Evolutionary conservation across 768 basidiomycete species (phyloP), one percentile per base, ranked within the genome.

Genomic region (Cubamyces sp.): DNA sequence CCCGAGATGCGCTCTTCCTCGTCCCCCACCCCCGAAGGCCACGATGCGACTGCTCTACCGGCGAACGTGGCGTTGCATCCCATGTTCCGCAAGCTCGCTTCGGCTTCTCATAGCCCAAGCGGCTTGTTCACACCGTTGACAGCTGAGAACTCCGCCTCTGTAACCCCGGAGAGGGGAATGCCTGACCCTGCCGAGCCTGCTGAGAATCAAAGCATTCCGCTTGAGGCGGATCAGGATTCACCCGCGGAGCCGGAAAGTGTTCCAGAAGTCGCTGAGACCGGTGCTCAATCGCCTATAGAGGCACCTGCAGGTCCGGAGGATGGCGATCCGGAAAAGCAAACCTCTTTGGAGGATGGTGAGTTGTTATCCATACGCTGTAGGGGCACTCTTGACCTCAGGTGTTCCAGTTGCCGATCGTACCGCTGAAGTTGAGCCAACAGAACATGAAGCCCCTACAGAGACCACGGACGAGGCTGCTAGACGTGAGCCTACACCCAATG

Each of bases 81-180:
- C 1, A 2, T 60, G 16, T 52, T 64, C 58, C 54, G 54, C 16
- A 60, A 60, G 50, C 48, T 56, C 28, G 42, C 39, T 9, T 19
- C 57, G 26, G n/a, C 28, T 3, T 28, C 57, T 5, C 47, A 54
- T 8, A 69, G 61, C 26, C 51, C 62, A 12, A 76, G 75, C 53
- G 74, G 78, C 16, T 69, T 80, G 63, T 80, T 80, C 67, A 79
- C 78, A 0, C 78, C 80, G 34, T 56, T 66, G 26, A 70, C 77
- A 4, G 74, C 76, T 51, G 77, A 75, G 8, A 75, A 75, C 37
- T 68, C 77, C 11, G 76, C 76, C 54, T 74, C 74, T 18, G 75
- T 77, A 23, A 75, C 75, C 21, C 62, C 69, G 5, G 58, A 68
- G 23, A 34, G 41, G 12, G 28, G 30, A 42, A 3, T 8, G 23